phyloP scores from a whole-genome alignment of 768 basidiomycete genomes.

The Symmetrospora coprosmae region DNA sequence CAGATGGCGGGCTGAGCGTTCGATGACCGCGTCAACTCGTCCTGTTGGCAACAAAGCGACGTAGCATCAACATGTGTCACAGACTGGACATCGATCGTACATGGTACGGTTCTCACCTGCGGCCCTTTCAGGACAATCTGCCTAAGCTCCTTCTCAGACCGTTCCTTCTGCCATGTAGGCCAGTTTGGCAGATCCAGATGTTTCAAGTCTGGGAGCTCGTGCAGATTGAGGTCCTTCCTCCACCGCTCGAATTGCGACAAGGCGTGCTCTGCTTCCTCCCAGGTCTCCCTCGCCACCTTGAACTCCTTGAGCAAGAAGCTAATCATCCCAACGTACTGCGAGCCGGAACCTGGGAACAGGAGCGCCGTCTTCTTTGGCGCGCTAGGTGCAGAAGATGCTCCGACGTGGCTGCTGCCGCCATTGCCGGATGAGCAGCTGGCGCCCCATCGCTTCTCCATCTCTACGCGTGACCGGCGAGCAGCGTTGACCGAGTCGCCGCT shows the following conservation, averaged over 20 bases:
- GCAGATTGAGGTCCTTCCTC: conserved; percentile 24
- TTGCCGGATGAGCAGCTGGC: too few relatives aligned
- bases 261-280: conserved; percentile 33
- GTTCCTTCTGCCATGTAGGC: conserved; percentile 28
- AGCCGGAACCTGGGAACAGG: conserved; percentile 32
- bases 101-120: conserved; percentile 23
- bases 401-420: too few relatives aligned
- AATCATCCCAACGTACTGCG: conserved; percentile 29
- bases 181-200: conserved; percentile 27
- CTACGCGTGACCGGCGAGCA: too few relatives aligned
- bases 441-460: too few relatives aligned
- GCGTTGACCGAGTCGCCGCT: too few relatives aligned
- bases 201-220: conserved; percentile 24
- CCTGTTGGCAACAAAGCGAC: conserved; percentile 2
- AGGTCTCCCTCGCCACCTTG: conserved; percentile 24
- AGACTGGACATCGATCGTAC: not conserved
- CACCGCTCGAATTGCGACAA: conserved; percentile 31
- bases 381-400: too few relatives aligned
- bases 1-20: conserved; percentile 34
- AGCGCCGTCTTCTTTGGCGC: conserved; percentile 23
- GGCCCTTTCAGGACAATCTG: conserved; percentile 30
- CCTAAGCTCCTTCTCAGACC: conserved; percentile 16
- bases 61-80: not conserved
- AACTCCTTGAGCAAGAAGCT: conserved; percentile 21
- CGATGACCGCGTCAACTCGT: conserved; percentile 30